Conservation (phyloP, 306 rosid species). For the Geum urbanum region DNA sequence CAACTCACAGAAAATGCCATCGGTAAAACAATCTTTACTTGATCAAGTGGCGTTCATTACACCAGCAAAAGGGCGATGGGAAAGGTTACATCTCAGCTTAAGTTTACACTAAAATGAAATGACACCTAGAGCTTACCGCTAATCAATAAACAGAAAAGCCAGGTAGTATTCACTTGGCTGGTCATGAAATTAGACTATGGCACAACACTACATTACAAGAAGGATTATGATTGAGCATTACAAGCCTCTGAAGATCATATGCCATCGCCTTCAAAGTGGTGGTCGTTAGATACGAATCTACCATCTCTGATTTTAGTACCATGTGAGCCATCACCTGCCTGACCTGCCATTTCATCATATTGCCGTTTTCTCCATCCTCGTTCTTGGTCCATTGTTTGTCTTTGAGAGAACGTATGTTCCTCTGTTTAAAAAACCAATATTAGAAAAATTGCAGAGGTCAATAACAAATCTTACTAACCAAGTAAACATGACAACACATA, state of each 20-base stretch:
- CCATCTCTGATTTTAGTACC: conserved; percentile 28
- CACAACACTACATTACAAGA: conserved; percentile 21
- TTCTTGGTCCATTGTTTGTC: conserved; percentile 44
- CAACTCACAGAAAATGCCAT: background rate
- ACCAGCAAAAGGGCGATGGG: conserved; percentile 13
- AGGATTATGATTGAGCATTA: conserved; percentile 5
- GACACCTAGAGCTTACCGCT: conserved; percentile 25
- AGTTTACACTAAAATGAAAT: conserved; percentile 21
- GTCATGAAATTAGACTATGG: conserved; percentile 21
- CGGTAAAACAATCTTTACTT: conserved; percentile 24
- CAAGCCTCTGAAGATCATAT: conserved; percentile 17
- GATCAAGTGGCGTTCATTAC: conserved; percentile 20
- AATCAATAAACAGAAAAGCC: conserved; percentile 9
- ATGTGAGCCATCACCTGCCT: conserved; percentile 25
- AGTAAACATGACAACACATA: conserved; percentile 22
- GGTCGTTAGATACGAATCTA: conserved; percentile 21
- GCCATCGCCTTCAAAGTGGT: conserved; percentile 17
- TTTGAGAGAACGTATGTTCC: conserved; percentile 45
- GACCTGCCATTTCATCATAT: conserved; percentile 31
- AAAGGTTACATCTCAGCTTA: conserved; percentile 9
- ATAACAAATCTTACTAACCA: conserved; percentile 29
- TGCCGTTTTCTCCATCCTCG: conserved; percentile 38
- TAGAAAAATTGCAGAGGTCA: conserved; percentile 15
- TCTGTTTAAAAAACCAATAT: conserved; percentile 58
- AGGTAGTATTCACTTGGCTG: conserved; percentile 4